phyloP scores from a whole-genome alignment of 2,329 filamentous ascomycete genomes.

The Aureobasidium melanogenum region DNA sequence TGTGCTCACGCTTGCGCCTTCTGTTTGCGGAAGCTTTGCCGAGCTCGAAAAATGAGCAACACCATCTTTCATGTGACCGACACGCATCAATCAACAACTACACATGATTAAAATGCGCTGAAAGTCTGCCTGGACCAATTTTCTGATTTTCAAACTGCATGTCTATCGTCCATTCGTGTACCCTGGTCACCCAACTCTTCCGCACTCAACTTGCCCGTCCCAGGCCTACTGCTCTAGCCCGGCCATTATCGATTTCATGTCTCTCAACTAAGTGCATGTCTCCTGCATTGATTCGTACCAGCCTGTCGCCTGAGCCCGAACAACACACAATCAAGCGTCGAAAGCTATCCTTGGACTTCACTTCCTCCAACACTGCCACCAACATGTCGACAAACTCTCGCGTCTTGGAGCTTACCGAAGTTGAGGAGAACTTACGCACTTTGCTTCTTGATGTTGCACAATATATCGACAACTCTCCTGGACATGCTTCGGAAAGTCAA shows the following conservation, averaged over 20 bases:
- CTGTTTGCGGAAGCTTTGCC: conserved; percentile 10
- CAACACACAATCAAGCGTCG: conserved; percentile 18
- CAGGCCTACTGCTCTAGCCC: not conserved
- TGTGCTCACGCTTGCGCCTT: not conserved
- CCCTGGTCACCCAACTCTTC: not conserved
- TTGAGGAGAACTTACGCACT: conserved; percentile 63
- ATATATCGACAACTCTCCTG: conserved; percentile 48
- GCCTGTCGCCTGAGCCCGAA: conserved; percentile 17
- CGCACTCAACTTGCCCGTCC: not conserved
- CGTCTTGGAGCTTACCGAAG: conserved; percentile 53
- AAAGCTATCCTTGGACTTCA: conserved; percentile 15
- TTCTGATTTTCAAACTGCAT: not conserved
- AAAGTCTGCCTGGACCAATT: not conserved
- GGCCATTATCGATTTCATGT: not conserved
- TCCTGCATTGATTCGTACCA: conserved; percentile 20
- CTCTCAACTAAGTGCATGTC: conserved; percentile 21
- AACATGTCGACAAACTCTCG: conserved; percentile 12
- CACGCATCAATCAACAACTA: not conserved
- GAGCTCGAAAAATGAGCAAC: conserved; percentile 9
- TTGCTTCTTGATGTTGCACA: conserved; percentile 75
- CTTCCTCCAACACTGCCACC: not conserved
- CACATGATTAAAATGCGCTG: not conserved
- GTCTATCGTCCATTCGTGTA: not conserved
- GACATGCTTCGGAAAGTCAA: conserved; percentile 19
- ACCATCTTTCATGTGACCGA: conserved; percentile 6